Evolutionary conservation across 805 yeast genomes (phyloP).

Genomic region (Metschnikowia vanudenii): DNA sequence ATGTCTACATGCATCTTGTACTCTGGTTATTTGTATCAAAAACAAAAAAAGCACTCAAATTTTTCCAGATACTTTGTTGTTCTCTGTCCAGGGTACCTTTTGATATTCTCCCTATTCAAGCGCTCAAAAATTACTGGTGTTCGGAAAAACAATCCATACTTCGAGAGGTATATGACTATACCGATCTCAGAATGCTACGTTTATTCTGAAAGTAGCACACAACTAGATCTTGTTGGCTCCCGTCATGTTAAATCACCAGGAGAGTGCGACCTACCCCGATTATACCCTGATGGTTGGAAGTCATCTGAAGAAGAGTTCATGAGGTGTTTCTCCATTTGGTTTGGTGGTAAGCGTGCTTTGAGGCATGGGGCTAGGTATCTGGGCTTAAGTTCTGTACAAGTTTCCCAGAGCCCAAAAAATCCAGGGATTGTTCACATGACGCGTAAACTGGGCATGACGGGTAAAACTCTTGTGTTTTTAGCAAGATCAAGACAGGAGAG

Average conservation of each 20-base stretch:
- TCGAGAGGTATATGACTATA: slow-evolving; percentile 53
- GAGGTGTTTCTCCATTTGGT: slow-evolving; percentile 83
- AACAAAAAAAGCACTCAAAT: slow-evolving; percentile 63
- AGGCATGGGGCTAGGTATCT: slow-evolving; percentile 2
- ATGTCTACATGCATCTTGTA: slow-evolving; percentile 58
- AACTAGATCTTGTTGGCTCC: slow-evolving; percentile 50
- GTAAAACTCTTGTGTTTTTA: slow-evolving; percentile 70
- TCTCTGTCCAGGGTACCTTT: slow-evolving; percentile 66
- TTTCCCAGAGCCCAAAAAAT: slow-evolving; percentile 26
- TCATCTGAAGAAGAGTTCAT: slow-evolving; percentile 74
- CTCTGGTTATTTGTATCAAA: slow-evolving; percentile 69
- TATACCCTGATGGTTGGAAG: slow-evolving; percentile 80
- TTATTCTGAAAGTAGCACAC: slow-evolving; percentile 67
- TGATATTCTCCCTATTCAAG: slow-evolving; percentile 52
- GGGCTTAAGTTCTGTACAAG: neutral
- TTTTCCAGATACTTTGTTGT: slow-evolving; percentile 63
- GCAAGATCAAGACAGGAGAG: slow-evolving; percentile 79
- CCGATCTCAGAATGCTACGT: slow-evolving; percentile 69
- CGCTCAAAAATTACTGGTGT: slow-evolving; percentile 48
- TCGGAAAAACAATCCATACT: slow-evolving; percentile 47
- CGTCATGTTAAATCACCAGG: slow-evolving; percentile 51
- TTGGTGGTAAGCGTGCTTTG: slow-evolving; percentile 51
- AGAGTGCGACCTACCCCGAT: slow-evolving; percentile 60
- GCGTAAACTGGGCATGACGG: slow-evolving; percentile 61
- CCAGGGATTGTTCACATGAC: slow-evolving; percentile 48